phyloP scores from a whole-genome alignment of 768 basidiomycete genomes.

The Tricholoma matsutake region DNA sequence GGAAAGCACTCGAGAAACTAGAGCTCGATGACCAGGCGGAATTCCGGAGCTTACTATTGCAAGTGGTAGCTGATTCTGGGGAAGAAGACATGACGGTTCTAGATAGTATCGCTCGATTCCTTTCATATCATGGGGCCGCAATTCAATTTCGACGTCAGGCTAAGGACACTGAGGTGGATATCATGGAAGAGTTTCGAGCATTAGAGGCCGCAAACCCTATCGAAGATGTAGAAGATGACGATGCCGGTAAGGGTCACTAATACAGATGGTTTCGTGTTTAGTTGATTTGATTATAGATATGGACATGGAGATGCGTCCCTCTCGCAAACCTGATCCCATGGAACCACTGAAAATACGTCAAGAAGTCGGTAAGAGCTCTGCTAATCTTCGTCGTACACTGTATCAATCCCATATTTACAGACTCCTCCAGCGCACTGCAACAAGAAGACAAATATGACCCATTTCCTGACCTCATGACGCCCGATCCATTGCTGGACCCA shows the following conservation, averaged over 20 bases:
- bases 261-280: background rate
- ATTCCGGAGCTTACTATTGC: background rate
- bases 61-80: background rate
- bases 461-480: conserved; percentile 61
- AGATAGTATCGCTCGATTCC: background rate
- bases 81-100: conserved; percentile 1
- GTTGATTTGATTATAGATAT: background rate
- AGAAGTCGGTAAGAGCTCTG: background rate
- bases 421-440: background rate
- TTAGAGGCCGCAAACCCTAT: background rate
- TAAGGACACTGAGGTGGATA: conserved; percentile 1
- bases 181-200: conserved; percentile 3
- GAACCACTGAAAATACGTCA: background rate
- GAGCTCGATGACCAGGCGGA: background rate
- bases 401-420: background rate
- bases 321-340: background rate
- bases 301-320: background rate
- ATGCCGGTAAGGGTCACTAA: background rate
- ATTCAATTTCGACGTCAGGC: conserved; percentile 5
- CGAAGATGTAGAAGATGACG: conserved; percentile 5
- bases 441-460: conserved; percentile 10
- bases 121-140: conserved; percentile 3
- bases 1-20: background rate
- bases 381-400: background rate
- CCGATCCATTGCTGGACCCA: conserved; percentile 61